A percentile compares a stretch with the other conserved stretches of the same genome.
phyloP scores from a whole-genome alignment of 495 filamentous ascomycete genomes.

The Penicillium goetzii region DNA sequence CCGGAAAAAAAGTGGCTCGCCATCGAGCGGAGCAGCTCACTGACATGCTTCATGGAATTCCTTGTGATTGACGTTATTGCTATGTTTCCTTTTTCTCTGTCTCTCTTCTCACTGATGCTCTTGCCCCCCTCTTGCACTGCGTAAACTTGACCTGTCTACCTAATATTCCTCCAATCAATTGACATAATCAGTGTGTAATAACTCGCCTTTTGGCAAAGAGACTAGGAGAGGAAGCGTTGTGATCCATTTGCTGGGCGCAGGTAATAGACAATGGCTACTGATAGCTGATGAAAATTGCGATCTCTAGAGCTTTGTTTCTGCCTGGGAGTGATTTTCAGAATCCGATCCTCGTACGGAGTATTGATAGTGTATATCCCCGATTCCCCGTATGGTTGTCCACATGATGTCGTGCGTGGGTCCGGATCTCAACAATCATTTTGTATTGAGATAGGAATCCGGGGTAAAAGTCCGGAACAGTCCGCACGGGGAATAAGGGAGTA shows the following conservation, averaged over 20 bases:
- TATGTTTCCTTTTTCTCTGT: slow-evolving; percentile 30
- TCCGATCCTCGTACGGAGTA: not conserved
- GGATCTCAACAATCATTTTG: not conserved
- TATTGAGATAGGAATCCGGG: not conserved
- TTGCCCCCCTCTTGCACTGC: slow-evolving; percentile 32
- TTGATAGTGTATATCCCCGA: not conserved
- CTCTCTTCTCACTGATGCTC: slow-evolving; percentile 26
- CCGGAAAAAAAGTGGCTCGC: slow-evolving; percentile 15
- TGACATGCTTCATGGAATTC: slow-evolving; percentile 33
- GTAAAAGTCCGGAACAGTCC: not conserved
- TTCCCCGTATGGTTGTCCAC: too few relatives aligned
- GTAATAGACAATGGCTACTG: slow-evolving; percentile 8
- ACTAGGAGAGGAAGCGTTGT: slow-evolving; percentile 5
- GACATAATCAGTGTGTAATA: slow-evolving; percentile 36
- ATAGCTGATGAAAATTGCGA: slow-evolving; percentile 1
- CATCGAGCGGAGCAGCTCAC: slow-evolving; percentile 18
- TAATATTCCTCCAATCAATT: slow-evolving; percentile 38
- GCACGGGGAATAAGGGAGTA: not conserved
- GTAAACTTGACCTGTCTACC: slow-evolving; percentile 36
- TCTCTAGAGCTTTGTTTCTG: not conserved
- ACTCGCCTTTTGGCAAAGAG: slow-evolving; percentile 10
- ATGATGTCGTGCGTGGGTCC: not conserved
- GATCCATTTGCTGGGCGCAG: slow-evolving; percentile 9
- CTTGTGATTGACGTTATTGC: slow-evolving; percentile 36
- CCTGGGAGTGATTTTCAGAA: not conserved